These are phyloP conservation scores for Leucosporidium creatinivorum DNA, from an alignment of 768 basidiomycete genomes.

Conservation along the genomic window DNA sequence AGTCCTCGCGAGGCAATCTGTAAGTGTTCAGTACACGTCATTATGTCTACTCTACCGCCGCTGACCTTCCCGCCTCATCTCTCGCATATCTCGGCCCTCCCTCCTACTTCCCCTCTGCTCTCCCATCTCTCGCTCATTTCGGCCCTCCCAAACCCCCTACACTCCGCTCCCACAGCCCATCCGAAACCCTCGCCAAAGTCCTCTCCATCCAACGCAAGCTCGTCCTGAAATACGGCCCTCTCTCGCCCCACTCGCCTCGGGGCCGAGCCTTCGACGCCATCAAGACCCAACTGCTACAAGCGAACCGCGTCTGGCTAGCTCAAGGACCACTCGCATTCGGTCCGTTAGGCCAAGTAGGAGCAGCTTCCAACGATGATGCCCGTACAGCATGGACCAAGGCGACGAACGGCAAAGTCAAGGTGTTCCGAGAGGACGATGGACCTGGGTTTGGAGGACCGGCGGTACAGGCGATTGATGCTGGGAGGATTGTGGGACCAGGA, in stretches of 20 bases:
- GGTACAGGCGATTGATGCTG: constrained; percentile 24
- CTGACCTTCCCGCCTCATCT: not conserved
- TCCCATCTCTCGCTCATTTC: not conserved
- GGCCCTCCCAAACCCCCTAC: not conserved
- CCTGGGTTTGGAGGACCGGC: not conserved
- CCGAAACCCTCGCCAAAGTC: constrained; percentile 27
- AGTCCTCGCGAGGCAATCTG: constrained; percentile 18
- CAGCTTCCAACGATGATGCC: constrained; percentile 12
- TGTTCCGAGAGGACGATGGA: constrained; percentile 5
- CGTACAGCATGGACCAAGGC: constrained; percentile 25
- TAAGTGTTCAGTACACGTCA: no score
- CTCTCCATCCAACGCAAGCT: constrained; percentile 27
- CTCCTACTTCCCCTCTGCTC: no score
- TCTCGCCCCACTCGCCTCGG: not conserved
- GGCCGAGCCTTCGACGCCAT: constrained; percentile 16
- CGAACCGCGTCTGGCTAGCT: constrained; percentile 20
- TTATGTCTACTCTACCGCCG: not conserved
- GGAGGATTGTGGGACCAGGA: constrained; percentile 15
- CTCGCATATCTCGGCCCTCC: not conserved
- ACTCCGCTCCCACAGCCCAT: constrained; percentile 10
- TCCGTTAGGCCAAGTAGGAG: constrained; percentile 22
- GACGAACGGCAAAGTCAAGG: constrained; percentile 26
- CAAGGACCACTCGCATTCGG: constrained; percentile 23
- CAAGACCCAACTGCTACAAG: constrained; percentile 16
- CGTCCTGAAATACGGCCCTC: not conserved